Evolutionary conservation across 2,329 filamentous ascomycete species (phyloP).

Genomic region (Hypoxylon sp.): DNA sequence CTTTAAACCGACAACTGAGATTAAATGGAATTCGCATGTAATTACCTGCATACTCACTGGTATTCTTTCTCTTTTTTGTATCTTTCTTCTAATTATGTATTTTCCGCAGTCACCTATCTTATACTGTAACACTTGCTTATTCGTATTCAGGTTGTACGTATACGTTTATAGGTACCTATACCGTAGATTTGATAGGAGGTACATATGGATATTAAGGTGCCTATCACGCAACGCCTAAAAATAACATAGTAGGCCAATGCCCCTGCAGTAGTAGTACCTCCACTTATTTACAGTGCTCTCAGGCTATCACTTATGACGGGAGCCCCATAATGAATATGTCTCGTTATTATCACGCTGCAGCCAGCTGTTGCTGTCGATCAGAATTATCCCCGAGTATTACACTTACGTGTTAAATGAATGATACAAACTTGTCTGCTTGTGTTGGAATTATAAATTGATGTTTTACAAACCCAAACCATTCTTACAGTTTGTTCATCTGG

Average conservation of each 20-base stretch:
- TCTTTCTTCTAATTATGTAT: not conserved
- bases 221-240: slow-evolving; percentile 17
- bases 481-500: not conserved
- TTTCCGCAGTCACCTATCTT: not conserved
- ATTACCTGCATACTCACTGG: not conserved
- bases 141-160: not conserved
- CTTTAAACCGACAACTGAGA: slow-evolving; percentile 3
- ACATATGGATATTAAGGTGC: not conserved
- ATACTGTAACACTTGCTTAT: not conserved
- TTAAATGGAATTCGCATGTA: not conserved
- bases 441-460: slow-evolving; percentile 18
- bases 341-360: slow-evolving; percentile 5
- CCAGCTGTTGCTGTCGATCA: slow-evolving; percentile 14
- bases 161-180: not conserved
- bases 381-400: slow-evolving; percentile 19
- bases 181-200: not conserved
- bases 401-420: slow-evolving; percentile 12
- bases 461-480: slow-evolving; percentile 1
- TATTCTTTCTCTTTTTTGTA: not conserved
- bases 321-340: slow-evolving; percentile 9
- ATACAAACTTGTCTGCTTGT: not conserved
- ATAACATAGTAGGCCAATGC: slow-evolving; percentile 22
- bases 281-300: slow-evolving; percentile 16
- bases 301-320: too few relatives aligned
- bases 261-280: slow-evolving; percentile 25